These are phyloP conservation scores for Populus deltoides DNA, from an alignment of 345 rosid species.

Conservation along the genomic window DNA sequence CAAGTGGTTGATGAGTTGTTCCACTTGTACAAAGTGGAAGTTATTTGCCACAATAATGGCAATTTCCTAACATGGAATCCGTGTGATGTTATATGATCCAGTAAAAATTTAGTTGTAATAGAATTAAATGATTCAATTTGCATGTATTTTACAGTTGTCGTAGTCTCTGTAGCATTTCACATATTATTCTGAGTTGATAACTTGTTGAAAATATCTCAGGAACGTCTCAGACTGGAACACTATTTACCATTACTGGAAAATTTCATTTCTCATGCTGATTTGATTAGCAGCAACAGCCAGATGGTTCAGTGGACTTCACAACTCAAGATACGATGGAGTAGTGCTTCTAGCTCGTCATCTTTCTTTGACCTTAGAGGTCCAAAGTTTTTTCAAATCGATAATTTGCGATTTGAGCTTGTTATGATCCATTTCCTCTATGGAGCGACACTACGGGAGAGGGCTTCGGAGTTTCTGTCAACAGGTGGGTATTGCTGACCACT, in stretches of 20 bases:
- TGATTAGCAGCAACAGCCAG: slow-evolving; percentile 27
- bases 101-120: not conserved
- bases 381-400: slow-evolving; percentile 52
- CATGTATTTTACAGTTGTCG: not conserved
- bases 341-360: slow-evolving; percentile 47
- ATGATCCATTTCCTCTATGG: slow-evolving; percentile 62
- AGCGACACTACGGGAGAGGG: slow-evolving; percentile 63
- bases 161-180: not conserved
- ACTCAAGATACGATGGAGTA: slow-evolving; percentile 73
- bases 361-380: slow-evolving; percentile 57
- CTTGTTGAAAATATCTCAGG: slow-evolving; percentile 38
- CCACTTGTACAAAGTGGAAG: too few species aligned
- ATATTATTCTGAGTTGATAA: slow-evolving; percentile 14
- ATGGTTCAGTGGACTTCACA: slow-evolving; percentile 38
- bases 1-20: too few species aligned
- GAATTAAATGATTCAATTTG: not conserved
- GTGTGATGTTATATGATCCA: too few species aligned
- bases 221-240: slow-evolving; percentile 55
- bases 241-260: slow-evolving; percentile 65
- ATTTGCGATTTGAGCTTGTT: slow-evolving; percentile 59
- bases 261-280: slow-evolving; percentile 50
- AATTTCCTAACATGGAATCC: too few species aligned
- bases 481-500: slow-evolving; percentile 35
- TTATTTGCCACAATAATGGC: too few species aligned
- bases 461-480: slow-evolving; percentile 48